Base-by-base conservation (phyloP, 1,284 basidiomycete species). In the Agaricales sp. region DNA sequence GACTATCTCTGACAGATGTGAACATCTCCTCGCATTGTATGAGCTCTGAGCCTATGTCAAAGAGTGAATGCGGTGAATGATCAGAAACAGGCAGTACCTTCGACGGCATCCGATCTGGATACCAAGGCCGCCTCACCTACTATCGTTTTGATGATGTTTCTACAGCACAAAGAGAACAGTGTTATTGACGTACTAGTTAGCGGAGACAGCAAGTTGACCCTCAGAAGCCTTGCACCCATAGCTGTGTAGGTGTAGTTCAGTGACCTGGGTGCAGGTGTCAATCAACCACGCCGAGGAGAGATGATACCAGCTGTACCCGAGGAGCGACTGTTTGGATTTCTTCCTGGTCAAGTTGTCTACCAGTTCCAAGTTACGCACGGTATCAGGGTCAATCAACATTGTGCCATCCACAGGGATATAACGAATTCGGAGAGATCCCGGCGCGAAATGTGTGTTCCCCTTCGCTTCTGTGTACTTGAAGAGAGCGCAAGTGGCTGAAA, bases 311-410 rank as follows among this genome's bases (percentile, higher is more conserved):
- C 53, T 72, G 44, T 62, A 92, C 92, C 88, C 79, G 65, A 87
- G 78, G 41, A 89, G 60, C 11, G 87, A 81, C 67, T 86, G 74
- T 14, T 67, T 59, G 0, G 79, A 83, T 59, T 80, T 87, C 57
- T 75, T 77, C 39, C 68, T 71, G 1, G 78, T 61, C 58, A 78
- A 74, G 61, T 92, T 96, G 12, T 73, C 77, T 2, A 93, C 83
- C 1, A 98, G 71, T 63, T 98, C 94, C 2, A 98, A 73, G 60
- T 93, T 92, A 45, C 76, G 77, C 1, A 82, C 88, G 0, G 87
- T 91, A 51, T 93, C 92, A 0, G 81, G 75, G 60, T 96, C 93
- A 56, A 98, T 88, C 74, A 95, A 78, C 84, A 96, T 89, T 0
- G 90, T 93, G 0, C 92, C 92, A 63, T 80, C 87, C 0, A 89